Evolutionary conservation across 768 basidiomycete species (phyloP).

Genomic region (Podaxis pistillaris): DNA sequence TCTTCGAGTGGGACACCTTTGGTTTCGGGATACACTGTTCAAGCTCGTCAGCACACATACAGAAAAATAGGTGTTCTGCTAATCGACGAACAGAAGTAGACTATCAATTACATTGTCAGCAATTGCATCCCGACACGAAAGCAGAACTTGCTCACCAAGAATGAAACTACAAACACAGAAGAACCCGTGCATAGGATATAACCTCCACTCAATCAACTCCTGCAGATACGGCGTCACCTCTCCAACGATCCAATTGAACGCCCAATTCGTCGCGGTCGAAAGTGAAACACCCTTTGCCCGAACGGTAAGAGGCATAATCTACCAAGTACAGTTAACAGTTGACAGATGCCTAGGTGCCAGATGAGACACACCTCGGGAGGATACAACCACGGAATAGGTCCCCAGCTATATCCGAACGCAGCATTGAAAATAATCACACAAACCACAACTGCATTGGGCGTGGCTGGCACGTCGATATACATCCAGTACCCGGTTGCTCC

Average conservation of each 20-base stretch:
- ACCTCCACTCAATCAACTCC: constrained; percentile 83
- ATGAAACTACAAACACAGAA: constrained; percentile 88
- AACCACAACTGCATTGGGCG: constrained; percentile 82
- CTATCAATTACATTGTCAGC: constrained; percentile 27
- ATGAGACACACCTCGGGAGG: constrained; percentile 66
- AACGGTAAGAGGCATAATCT: constrained; percentile 89
- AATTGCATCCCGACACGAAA: constrained; percentile 3
- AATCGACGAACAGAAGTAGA: constrained; percentile 68
- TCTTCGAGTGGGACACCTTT: constrained; percentile 87
- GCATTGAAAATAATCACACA: constrained; percentile 94
- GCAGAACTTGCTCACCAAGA: constrained; percentile 44
- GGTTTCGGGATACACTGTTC: constrained; percentile 79
- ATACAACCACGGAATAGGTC: constrained; percentile 85
- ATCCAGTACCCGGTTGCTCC: constrained; percentile 90
- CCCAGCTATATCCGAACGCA: constrained; percentile 92
- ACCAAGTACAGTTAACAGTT: neutral
- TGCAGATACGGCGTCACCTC: constrained; percentile 85
- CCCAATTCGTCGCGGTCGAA: constrained; percentile 88
- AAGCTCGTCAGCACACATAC: constrained; percentile 13
- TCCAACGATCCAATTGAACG: constrained; percentile 90
- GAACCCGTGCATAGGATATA: constrained; percentile 96
- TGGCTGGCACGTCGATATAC: constrained; percentile 82
- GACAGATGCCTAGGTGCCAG: neutral
- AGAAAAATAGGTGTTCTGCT: neutral
- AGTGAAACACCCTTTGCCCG: constrained; percentile 95